phyloP scores from a whole-genome alignment of 108 stramenopile genomes.

The Conticribra weissflogii region DNA sequence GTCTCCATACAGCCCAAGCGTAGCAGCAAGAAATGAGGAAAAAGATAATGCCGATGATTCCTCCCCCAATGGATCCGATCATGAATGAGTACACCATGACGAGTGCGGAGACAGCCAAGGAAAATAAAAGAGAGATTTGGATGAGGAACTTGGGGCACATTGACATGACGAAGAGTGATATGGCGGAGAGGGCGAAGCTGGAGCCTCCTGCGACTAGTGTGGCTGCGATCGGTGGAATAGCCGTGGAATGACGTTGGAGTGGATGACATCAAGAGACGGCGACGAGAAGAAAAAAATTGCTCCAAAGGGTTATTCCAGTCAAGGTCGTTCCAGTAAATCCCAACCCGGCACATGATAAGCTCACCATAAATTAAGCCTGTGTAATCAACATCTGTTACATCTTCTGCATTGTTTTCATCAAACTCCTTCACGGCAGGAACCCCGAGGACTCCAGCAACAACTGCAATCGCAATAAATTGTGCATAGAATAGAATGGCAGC shows the following conservation, averaged over 20 bases:
- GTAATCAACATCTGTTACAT: slow-evolving; percentile 16
- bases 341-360: neutral
- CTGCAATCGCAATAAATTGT: slow-evolving; percentile 57
- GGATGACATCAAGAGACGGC: too few relatives aligned
- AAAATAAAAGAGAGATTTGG: slow-evolving; percentile 65
- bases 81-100: slow-evolving; percentile 49
- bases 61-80: slow-evolving; percentile 44
- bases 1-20: slow-evolving; percentile 63
- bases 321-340: neutral
- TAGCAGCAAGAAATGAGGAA: slow-evolving; percentile 69
- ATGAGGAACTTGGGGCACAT: slow-evolving; percentile 59
- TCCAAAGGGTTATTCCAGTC: too few relatives aligned
- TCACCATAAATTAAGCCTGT: slow-evolving; percentile 34
- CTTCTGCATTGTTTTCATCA: neutral
- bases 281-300: too few relatives aligned
- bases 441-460: slow-evolving; percentile 30
- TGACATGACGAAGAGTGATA: slow-evolving; percentile 73
- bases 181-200: slow-evolving; percentile 46
- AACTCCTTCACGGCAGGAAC: slow-evolving; percentile 25
- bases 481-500: slow-evolving; percentile 65
- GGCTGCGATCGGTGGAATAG: neutral
- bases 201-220: slow-evolving; percentile 24
- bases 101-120: slow-evolving; percentile 33
- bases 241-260: neutral
- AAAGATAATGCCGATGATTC: slow-evolving; percentile 48